Evolutionary conservation across 1,139 yeast genomes (phyloP), one percentile per base, ranked within the genome.

Genomic region (Suhomyces wounanorum): DNA sequence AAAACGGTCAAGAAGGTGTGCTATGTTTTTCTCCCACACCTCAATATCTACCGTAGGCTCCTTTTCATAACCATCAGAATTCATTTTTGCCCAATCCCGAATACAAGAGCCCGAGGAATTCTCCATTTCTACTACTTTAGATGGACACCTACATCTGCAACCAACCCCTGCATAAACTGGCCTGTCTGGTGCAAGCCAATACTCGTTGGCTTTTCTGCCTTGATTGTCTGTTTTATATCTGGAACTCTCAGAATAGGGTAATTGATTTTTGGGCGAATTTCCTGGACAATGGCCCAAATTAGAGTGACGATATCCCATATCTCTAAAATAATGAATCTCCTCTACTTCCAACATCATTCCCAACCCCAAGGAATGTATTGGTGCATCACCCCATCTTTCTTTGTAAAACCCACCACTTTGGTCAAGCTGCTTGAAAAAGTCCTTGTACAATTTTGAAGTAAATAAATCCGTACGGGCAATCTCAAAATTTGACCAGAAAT

Each of bases 321-420:
- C 97, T 57, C 97, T 72, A 70, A 91, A 91, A 67, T 91, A 91
- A 68, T 91, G 97, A 11, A 91, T 73, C 52, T 90, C 89, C 5
- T 81, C 72, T 2, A 84, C 65, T 49, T 85, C 78, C 43, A 90
- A 70, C 61, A 87, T 74, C 79, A 91, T 76, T 0, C 90, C 95
- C 7, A 87, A 79, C 0, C 94, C 97, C 21, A 91, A 70, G 1
- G 96, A 86, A 66, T 90, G 97, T 2, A 91, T 83, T 0, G 97
- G 96, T 0, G 97, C 97, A 73, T 91, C 97, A 1, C 97, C 97
- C 97, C 97, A 91, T 62, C 97, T 72, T 65, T 91, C 97, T 48
- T 79, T 78, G 77, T 84, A 89, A 63, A 91, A 91, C 0, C 97
- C 97, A 9, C 92, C 90, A 11, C 84, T 75, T 11, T 67, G 50